Evolutionary conservation across 441 rosid species (phyloP).

Genomic region (Populus tomentosa): DNA sequence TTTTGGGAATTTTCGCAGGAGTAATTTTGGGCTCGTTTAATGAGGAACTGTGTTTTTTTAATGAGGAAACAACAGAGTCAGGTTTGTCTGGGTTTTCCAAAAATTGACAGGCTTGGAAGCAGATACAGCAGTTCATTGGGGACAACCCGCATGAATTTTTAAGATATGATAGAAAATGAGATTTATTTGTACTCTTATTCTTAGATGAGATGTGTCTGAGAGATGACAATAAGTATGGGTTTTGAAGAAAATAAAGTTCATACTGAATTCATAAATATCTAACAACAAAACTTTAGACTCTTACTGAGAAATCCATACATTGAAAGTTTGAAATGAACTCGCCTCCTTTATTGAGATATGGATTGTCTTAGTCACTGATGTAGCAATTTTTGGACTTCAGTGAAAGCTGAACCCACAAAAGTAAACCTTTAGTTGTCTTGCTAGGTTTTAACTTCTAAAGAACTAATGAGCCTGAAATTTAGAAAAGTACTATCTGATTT

Average conservation of each 20-base stretch:
- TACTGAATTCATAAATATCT: neutral
- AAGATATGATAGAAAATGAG: neutral
- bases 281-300: neutral
- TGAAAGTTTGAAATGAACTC: neutral
- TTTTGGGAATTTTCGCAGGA: neutral
- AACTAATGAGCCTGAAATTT: neutral
- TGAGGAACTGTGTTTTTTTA: neutral
- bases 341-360: neutral
- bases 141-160: neutral
- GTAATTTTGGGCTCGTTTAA: neutral
- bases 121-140: neutral
- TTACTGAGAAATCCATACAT: too few species aligned
- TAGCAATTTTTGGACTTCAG: neutral
- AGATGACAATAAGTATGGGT: neutral
- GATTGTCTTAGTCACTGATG: neutral
- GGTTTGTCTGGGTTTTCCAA: neutral
- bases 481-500: neutral
- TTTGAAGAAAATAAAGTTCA: neutral
- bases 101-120: neutral
- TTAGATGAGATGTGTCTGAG: neutral
- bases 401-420: neutral
- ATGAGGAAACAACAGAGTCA: neutral
- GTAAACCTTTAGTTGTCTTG: neutral
- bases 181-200: neutral
- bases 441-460: neutral